These are phyloP conservation scores for Paramecium octaurelia DNA, from an alignment of 73 alveolate species.

Conservation along the genomic window DNA sequence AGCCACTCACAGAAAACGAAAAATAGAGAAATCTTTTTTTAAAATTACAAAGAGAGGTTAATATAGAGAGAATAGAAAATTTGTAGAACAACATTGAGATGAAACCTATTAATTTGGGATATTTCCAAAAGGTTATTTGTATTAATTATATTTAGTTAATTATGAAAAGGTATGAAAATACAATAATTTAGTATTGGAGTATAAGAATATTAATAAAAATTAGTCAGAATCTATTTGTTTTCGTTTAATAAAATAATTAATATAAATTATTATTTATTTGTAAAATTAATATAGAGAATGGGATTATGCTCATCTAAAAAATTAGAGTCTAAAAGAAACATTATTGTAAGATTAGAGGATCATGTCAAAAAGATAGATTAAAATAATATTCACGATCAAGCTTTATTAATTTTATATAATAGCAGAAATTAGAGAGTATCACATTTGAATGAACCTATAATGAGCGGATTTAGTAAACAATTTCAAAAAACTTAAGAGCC, in stretches of 20 bases:
- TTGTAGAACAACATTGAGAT: background rate
- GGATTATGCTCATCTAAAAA: background rate
- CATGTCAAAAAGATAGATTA: constrained; percentile 17
- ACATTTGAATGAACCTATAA: background rate
- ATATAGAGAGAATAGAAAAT: no score
- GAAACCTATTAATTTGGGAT: background rate
- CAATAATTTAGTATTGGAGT: background rate
- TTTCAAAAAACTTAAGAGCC: background rate
- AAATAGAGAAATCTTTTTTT: no score
- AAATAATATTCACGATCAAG: constrained; percentile 34
- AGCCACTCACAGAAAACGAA: background rate
- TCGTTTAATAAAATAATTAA: background rate
- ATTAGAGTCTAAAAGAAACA: background rate
- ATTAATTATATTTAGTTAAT: background rate
- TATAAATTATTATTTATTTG: background rate
- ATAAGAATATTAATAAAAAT: background rate
- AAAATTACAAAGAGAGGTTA: background rate
- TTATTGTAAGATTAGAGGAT: constrained; percentile 6
- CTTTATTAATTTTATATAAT: background rate
- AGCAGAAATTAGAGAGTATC: background rate
- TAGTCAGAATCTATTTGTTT: background rate
- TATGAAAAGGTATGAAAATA: background rate
- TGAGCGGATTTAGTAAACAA: background rate
- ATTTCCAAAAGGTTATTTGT: background rate
- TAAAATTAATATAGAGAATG: background rate